These are phyloP conservation scores for Hyaloperonospora arabidopsidis DNA, from an alignment of 352 stramenopile genomes.

Conservation along the genomic window DNA sequence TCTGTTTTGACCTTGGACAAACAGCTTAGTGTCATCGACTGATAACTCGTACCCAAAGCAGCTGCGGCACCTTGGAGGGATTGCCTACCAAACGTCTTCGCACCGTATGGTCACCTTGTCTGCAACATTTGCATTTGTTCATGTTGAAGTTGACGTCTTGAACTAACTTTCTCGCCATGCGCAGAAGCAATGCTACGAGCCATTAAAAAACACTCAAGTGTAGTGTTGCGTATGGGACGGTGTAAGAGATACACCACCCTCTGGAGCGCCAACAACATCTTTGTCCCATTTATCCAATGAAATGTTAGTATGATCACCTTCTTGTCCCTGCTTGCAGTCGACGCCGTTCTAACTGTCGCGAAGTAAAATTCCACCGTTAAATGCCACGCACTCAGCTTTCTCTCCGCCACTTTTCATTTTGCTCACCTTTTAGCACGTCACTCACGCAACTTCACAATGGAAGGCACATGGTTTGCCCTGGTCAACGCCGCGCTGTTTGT, in stretches of 20 bases:
- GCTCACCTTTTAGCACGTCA: conserved; percentile 6
- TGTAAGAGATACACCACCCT: conserved; percentile 6
- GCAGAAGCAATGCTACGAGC: too few relatives aligned
- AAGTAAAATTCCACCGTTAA: conserved; percentile 8
- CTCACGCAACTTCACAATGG: conserved; percentile 27
- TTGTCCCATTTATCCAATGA: background rate
- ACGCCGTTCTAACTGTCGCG: conserved; percentile 14
- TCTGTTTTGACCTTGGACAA: too few relatives aligned
- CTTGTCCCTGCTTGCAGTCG: conserved; percentile 22
- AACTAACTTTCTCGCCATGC: background rate
- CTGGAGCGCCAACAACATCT: too few relatives aligned
- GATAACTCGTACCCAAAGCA: too few relatives aligned
- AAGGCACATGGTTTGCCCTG: conserved; percentile 44
- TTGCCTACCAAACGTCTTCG: too few relatives aligned
- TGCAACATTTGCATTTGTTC: conserved; percentile 4
- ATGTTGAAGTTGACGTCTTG: conserved; percentile 14
- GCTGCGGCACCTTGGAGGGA: too few relatives aligned
- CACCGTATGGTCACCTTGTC: too few relatives aligned
- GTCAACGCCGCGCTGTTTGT: conserved; percentile 54
- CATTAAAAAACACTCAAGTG: background rate
- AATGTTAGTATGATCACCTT: background rate
- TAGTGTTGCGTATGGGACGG: conserved; percentile 18
- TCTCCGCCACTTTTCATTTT: conserved; percentile 16
- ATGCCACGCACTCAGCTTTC: background rate
- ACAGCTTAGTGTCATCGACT: too few relatives aligned